Percentiles rank a stretch among this genome's conserved stretches.
These are phyloP conservation scores for Achaetomium macrosporum DNA, from an alignment of 2,329 filamentous ascomycete genomes.

Conservation along the genomic window DNA sequence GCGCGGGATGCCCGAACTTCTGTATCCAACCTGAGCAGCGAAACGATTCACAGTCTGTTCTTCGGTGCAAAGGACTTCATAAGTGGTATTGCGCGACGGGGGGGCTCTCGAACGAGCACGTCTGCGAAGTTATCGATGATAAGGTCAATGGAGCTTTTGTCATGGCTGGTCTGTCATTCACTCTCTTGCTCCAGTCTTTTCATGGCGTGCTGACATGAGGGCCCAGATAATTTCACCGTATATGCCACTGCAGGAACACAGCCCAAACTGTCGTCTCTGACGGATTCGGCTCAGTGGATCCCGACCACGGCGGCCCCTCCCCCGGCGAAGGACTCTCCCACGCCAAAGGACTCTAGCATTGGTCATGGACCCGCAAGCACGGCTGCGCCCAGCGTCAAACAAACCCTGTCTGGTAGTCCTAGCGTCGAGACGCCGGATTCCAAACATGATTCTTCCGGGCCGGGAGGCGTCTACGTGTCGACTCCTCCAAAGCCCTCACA, in stretches of 20 bases:
- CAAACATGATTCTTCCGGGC: not conserved
- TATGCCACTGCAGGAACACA: constrained; percentile 6
- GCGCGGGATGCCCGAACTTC: constrained; percentile 6
- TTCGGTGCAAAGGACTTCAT: not conserved
- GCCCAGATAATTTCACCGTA: not conserved
- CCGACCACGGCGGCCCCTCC: not conserved
- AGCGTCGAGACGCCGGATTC: not conserved
- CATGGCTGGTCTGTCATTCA: not conserved
- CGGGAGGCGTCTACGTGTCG: not conserved
- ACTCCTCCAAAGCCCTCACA: not conserved
- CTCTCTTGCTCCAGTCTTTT: not conserved
- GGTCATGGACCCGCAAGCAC: not conserved
- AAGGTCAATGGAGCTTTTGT: not conserved
- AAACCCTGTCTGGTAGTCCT: not conserved
- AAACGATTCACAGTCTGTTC: not conserved
- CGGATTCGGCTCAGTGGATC: not conserved
- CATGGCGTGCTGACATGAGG: not conserved
- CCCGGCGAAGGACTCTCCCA: not conserved
- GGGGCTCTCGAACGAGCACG: not conserved
- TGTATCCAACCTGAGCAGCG: not conserved
- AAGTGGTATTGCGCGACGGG: not conserved
- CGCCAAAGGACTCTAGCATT: not conserved
- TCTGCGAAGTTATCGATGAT: not conserved
- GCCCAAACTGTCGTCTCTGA: not conserved
- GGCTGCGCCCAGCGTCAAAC: not conserved